Conservation (phyloP, 2,329 filamentous ascomycete genomes). For the Apiospora malaysiana region DNA sequence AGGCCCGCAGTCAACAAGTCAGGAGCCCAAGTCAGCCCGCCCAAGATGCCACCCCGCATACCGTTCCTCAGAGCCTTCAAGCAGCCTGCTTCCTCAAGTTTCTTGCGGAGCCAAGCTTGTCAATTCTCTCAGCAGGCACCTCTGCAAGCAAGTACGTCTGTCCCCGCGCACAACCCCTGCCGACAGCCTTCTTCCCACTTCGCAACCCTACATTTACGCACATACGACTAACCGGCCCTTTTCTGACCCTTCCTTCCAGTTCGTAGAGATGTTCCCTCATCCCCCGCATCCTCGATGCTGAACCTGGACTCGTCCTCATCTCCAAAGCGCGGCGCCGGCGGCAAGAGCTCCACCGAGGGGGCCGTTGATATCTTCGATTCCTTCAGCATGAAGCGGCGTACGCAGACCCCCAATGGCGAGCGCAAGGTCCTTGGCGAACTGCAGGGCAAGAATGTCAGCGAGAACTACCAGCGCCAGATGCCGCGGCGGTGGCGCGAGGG, state of each 20-base stretch:
- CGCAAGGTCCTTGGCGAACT: conserved; percentile 45
- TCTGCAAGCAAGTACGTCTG: conserved; percentile 32
- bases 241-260: conserved; percentile 26
- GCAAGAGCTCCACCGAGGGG: conserved; percentile 23
- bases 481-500: conserved; percentile 75
- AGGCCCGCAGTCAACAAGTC: not conserved
- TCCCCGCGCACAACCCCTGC: not conserved
- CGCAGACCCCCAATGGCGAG: conserved; percentile 24
- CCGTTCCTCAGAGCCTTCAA: conserved; percentile 35
- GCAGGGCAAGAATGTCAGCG: conserved; percentile 46
- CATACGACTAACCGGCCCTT: conserved; percentile 1
- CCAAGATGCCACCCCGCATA: conserved; percentile 50
- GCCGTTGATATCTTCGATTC: conserved; percentile 29
- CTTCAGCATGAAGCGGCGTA: not conserved
- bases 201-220: not conserved
- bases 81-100: conserved; percentile 28
- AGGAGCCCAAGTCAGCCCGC: not conserved
- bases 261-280: conserved; percentile 28
- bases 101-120: conserved; percentile 31
- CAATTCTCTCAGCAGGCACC: conserved; percentile 35
- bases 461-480: conserved; percentile 67
- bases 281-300: conserved; percentile 32
- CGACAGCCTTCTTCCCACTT: not conserved
- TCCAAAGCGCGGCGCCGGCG: conserved; percentile 12
- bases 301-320: conserved; percentile 29